A percentile compares a stretch with the other conserved stretches of the same genome.
phyloP scores from a whole-genome alignment of 129 eudicot genomes.

The Helichrysum umbraculigerum region DNA sequence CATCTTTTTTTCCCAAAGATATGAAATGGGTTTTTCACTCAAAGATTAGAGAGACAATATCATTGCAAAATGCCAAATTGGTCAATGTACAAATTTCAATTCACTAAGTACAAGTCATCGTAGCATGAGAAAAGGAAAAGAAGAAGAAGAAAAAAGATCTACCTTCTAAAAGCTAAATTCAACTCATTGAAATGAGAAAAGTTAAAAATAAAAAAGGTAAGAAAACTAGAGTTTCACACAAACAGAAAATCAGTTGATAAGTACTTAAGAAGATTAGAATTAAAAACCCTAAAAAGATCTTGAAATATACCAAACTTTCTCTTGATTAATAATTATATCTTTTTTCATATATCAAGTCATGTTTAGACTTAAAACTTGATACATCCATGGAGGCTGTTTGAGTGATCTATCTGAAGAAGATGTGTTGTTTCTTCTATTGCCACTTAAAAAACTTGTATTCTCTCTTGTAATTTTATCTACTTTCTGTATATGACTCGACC shows the following conservation, averaged over 20 bases:
- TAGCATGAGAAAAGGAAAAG: background rate
- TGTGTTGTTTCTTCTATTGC: constrained; percentile 34
- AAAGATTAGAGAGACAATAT: constrained; percentile 36
- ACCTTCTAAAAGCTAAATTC: constrained; percentile 37
- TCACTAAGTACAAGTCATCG: constrained; percentile 26
- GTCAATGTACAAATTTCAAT: constrained; percentile 31
- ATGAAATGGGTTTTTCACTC: constrained; percentile 27
- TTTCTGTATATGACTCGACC: constrained; percentile 49
- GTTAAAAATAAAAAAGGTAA: constrained; percentile 7
- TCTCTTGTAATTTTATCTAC: constrained; percentile 33
- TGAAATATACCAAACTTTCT: constrained; percentile 34
- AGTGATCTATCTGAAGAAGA: constrained; percentile 48
- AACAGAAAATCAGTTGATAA: constrained; percentile 31
- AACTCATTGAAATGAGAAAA: constrained; percentile 30
- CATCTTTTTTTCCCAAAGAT: constrained; percentile 24
- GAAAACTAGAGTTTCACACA: constrained; percentile 38
- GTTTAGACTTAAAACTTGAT: constrained; percentile 75
- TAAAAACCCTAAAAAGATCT: constrained; percentile 35
- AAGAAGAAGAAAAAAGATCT: background rate
- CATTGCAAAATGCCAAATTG: constrained; percentile 38
- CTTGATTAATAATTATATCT: constrained; percentile 11
- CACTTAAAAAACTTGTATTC: constrained; percentile 34
- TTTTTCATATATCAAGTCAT: constrained; percentile 48
- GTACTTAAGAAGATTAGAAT: constrained; percentile 13
- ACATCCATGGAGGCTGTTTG: constrained; percentile 75